Evolutionary conservation across 1,284 basidiomycete genomes (phyloP).

Genomic region (Tilletia walkeri): DNA sequence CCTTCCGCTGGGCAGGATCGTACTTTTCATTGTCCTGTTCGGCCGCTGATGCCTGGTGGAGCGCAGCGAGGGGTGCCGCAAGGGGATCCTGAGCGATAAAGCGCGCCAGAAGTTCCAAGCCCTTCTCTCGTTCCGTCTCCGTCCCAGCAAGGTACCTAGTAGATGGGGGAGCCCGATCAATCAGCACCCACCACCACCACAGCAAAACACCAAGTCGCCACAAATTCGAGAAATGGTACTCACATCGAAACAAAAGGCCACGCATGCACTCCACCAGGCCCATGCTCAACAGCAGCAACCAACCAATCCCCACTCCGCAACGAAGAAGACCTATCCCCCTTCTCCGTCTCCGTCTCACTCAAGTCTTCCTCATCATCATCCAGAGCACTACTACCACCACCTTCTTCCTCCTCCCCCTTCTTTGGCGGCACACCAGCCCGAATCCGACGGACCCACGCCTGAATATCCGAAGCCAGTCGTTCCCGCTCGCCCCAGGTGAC

Average conservation of each 20-base stretch:
- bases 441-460: slow-evolving; percentile 40
- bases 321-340: neutral
- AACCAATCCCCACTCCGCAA: slow-evolving; percentile 27
- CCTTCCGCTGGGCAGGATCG: neutral
- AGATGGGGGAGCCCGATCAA: neutral
- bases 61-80: neutral
- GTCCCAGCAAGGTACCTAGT: slow-evolving; percentile 40
- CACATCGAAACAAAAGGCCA: slow-evolving; percentile 53
- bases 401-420: slow-evolving; percentile 3
- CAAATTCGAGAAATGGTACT: neutral
- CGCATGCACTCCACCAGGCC: slow-evolving; percentile 49
- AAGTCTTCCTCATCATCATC: slow-evolving; percentile 7
- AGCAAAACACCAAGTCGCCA: neutral
- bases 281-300: slow-evolving; percentile 44
- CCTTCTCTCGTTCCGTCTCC: slow-evolving; percentile 46
- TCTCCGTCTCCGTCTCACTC: slow-evolving; percentile 13
- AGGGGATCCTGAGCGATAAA: slow-evolving; percentile 30
- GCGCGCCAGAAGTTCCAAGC: slow-evolving; percentile 44
- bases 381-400: too few relatives aligned
- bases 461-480: slow-evolving; percentile 47
- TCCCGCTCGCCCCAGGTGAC: slow-evolving; percentile 51
- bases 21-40: neutral
- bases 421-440: neutral
- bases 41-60: neutral
- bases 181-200: neutral